Evolutionary conservation across 2,329 filamentous ascomycete genomes (phyloP), one percentile per base, ranked within the genome.

Genomic region (Pseudocercospora vitis): DNA sequence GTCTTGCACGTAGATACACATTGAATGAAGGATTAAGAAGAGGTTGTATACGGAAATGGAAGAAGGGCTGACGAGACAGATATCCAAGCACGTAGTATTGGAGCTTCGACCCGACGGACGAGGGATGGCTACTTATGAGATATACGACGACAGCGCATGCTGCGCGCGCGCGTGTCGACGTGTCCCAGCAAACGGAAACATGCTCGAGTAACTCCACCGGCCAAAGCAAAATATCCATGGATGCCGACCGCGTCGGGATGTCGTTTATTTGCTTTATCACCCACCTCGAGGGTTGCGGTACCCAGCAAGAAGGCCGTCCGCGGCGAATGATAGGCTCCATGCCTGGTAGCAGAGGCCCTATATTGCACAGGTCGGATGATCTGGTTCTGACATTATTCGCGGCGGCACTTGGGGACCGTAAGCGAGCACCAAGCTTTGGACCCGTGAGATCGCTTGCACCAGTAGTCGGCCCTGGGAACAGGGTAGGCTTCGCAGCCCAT

Each of bases 251-350:
- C 18, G 19, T 40, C 37, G 37, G n/a, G 29, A 37, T 31, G 26
- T 55, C 53, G 53, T 55, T 33, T 55, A 51, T 55, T 55, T 51
- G 48, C 52, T 55, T 53, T 51, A 31, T 51, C 19, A 40, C 16
- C 16, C 49, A 45, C 39, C 16, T 31, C 40, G 39, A 45, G 14
- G 26, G 29, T 40, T 45, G 37, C 21, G 28, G 49, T 37, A 45
- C 18, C 40, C 39, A 37, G 33, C 28, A 26, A 37, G 14, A 18
- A 23, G 32, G n/a, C 49, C 29, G 40, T n/a, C 45, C 19, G 28
- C 35, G 51, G 51, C 45, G 31, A 44, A 48, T 53, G 51, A 50
- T 50, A 50, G 47, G 47, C 33, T 50, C 19, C 18, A 32, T 48
- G 16, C 21, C 23, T 23, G 37, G 19, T 18, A 35, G 37, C 48